These are phyloP conservation scores for Eucalyptus viminalis DNA, from an alignment of 345 rosid species.

Conservation along the genomic window DNA sequence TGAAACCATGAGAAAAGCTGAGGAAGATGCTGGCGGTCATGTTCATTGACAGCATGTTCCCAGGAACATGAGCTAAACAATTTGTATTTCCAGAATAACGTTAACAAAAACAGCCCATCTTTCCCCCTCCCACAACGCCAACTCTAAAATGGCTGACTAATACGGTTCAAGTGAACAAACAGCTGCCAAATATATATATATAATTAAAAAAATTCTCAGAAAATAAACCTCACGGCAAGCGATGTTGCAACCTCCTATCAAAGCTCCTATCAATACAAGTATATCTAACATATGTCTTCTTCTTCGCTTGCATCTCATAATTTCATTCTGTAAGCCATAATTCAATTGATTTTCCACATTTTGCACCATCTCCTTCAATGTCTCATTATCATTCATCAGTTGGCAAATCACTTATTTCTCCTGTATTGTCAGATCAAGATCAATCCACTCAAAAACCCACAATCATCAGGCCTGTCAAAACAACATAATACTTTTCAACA, in stretches of 20 bases:
- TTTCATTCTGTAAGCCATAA: not conserved
- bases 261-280: not conserved
- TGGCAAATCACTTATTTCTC: not conserved
- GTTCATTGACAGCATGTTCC: slow-evolving; percentile 30
- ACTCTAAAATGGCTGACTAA: not conserved
- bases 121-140: not conserved
- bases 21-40: slow-evolving; percentile 70
- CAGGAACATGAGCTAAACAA: too few species aligned
- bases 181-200: not conserved
- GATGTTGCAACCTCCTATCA: not conserved
- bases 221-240: not conserved
- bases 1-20: slow-evolving; percentile 63
- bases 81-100: too few species aligned
- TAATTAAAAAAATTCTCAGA: not conserved
- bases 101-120: not conserved
- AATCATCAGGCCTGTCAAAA: not conserved
- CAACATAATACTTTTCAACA: not conserved
- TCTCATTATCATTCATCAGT: not conserved
- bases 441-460: not conserved
- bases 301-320: not conserved
- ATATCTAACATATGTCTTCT: not conserved
- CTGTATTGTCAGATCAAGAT: not conserved
- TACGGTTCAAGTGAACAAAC: not conserved
- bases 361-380: not conserved
- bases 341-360: not conserved